These are phyloP conservation scores for Neopestalotiopsis rosae DNA, from an alignment of 2,329 filamentous ascomycete genomes.

Conservation along the genomic window DNA sequence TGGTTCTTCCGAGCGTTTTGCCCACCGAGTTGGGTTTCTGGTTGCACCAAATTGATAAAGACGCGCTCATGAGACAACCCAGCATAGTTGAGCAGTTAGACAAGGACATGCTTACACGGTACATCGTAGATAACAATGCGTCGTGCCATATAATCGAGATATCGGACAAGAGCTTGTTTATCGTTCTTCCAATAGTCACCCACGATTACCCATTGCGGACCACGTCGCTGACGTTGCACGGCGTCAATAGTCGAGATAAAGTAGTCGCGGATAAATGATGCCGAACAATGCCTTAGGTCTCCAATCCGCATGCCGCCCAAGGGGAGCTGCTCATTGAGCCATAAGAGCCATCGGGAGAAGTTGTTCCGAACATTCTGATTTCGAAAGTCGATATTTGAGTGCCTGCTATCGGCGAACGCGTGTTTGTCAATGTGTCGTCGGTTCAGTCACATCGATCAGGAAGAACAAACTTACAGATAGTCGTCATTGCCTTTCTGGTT, in stretches of 20 bases:
- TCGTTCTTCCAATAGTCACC: not conserved
- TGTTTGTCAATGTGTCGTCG: not conserved
- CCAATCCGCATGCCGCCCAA: not conserved
- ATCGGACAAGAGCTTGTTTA: not conserved
- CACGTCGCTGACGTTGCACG: not conserved
- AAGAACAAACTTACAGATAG: not conserved
- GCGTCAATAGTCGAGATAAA: not conserved
- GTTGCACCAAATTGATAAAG: too few species aligned
- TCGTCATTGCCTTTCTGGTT: conserved; percentile 32
- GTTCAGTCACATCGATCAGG: too few species aligned
- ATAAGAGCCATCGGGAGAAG: not conserved
- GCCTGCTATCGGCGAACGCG: not conserved
- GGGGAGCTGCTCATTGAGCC: not conserved
- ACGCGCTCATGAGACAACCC: too few species aligned
- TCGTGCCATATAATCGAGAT: not conserved
- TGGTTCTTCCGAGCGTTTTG: too few species aligned
- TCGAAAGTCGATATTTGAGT: not conserved
- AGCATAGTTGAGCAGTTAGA: too few species aligned
- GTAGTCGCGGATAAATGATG: not conserved
- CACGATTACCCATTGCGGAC: not conserved
- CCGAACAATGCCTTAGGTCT: not conserved
- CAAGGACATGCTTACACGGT: too few species aligned
- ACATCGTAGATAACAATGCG: not conserved
- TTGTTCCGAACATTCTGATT: not conserved
- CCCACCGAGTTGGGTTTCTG: too few species aligned